A percentile compares a stretch with the other conserved stretches of the same genome.
Evolutionary conservation across 768 basidiomycete genomes (phyloP).

Genomic region (Cyathus striatus): DNA sequence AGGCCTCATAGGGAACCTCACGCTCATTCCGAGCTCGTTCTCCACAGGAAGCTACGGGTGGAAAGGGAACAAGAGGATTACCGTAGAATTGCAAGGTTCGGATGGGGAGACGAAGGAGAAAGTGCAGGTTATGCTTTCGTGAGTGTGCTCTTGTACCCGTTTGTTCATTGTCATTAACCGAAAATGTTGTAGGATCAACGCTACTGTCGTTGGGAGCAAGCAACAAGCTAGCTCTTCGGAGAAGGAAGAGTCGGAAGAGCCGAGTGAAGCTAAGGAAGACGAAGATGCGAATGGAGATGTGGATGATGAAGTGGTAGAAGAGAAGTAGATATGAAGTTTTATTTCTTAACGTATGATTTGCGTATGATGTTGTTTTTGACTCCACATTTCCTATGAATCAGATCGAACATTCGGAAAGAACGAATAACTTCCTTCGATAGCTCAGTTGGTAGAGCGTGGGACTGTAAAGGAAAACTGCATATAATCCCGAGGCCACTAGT

Average conservation of each 20-base stretch:
- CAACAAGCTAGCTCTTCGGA: constrained; percentile 30
- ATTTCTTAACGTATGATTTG: neutral
- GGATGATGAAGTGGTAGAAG: neutral
- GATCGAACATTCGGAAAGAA: too few relatives aligned
- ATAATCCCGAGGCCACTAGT: too few relatives aligned
- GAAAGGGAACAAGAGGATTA: constrained; percentile 71
- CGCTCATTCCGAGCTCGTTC: constrained; percentile 57
- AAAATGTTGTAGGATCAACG: constrained; percentile 55
- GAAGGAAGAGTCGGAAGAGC: constrained; percentile 18
- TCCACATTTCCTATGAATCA: too few relatives aligned
- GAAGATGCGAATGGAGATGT: constrained; percentile 6
- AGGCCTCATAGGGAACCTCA: constrained; percentile 54
- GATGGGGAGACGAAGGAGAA: constrained; percentile 52
- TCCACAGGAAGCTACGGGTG: constrained; percentile 79
- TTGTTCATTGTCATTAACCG: constrained; percentile 4
- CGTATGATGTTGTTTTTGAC: too few relatives aligned
- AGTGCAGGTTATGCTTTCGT: constrained; percentile 74
- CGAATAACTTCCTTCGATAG: too few relatives aligned
- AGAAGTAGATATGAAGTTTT: neutral
- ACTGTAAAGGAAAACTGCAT: too few relatives aligned
- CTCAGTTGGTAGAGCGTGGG: too few relatives aligned
- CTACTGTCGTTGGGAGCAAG: constrained; percentile 71
- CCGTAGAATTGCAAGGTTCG: constrained; percentile 53
- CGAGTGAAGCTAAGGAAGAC: constrained; percentile 11
- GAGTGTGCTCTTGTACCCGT: constrained; percentile 29